phyloP scores from a whole-genome alignment of 2,329 filamentous ascomycete species.

The Colletotrichum trifolii region DNA sequence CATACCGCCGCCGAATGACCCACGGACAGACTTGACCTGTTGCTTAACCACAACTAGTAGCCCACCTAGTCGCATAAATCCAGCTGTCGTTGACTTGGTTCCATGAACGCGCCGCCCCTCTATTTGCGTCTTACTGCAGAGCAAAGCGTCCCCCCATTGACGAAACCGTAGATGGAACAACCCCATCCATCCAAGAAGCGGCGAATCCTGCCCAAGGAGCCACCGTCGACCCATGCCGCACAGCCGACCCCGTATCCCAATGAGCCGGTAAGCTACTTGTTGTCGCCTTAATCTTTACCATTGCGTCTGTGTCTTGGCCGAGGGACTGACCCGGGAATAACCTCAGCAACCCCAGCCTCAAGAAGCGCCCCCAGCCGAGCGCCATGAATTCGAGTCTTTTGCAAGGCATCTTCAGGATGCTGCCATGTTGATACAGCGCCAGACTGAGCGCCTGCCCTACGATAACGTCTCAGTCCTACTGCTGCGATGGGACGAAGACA shows the following conservation, averaged over 20 bases:
- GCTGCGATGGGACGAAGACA: constrained; percentile 72
- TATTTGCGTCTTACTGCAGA: not conserved
- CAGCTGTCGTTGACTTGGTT: not conserved
- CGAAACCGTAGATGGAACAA: constrained; percentile 37
- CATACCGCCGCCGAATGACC: too few species aligned
- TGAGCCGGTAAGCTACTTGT: constrained; percentile 34
- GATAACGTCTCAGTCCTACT: constrained; percentile 69
- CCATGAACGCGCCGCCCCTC: constrained; percentile 10
- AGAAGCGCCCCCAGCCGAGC: constrained; percentile 57
- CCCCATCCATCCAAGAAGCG: constrained; percentile 37
- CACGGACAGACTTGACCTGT: too few species aligned
- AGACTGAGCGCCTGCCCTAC: constrained; percentile 69
- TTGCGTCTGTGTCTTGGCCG: too few species aligned
- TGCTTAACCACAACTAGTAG: too few species aligned
- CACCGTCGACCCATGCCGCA: constrained; percentile 16
- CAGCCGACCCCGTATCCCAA: constrained; percentile 32
- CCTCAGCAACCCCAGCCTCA: constrained; percentile 50
- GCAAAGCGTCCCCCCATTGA: constrained; percentile 23
- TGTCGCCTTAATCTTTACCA: too few species aligned
- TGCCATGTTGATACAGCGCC: constrained; percentile 73
- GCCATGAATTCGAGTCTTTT: constrained; percentile 74
- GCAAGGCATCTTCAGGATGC: constrained; percentile 76
- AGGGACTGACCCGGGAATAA: constrained; percentile 8
- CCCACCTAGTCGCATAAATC: too few species aligned
- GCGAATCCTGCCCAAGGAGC: constrained; percentile 35